These are phyloP conservation scores for Pseudopyricularia cyperi DNA, from an alignment of 2,329 filamentous ascomycete genomes.

Conservation along the genomic window DNA sequence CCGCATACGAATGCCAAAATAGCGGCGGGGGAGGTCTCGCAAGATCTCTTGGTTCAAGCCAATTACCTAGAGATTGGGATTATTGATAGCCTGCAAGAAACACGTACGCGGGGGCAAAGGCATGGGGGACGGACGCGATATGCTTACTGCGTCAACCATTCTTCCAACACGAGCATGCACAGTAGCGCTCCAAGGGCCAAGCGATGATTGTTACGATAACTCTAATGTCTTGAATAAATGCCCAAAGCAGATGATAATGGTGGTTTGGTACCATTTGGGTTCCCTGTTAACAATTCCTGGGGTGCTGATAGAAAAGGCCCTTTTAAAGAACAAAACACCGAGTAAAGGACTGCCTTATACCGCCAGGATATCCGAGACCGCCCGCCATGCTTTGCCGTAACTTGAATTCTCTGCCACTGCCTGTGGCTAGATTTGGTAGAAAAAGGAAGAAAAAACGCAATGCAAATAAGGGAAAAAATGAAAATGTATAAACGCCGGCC, in stretches of 20 bases:
- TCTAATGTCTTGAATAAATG: too few species aligned
- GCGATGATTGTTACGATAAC: too few species aligned
- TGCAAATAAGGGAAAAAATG: neutral
- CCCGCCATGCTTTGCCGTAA: neutral
- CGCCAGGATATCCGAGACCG: neutral
- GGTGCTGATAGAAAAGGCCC: neutral
- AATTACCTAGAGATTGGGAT: neutral
- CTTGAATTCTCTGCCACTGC: neutral
- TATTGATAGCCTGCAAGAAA: neutral
- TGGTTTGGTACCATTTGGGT: too few species aligned
- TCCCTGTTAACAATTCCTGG: too few species aligned
- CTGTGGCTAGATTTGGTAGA: neutral
- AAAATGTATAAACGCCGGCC: slow-evolving; percentile 1
- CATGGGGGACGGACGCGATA: too few species aligned
- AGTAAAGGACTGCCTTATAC: neutral
- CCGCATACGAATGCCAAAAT: neutral
- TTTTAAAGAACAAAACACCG: neutral
- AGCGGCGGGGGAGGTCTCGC: neutral
- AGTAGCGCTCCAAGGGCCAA: too few species aligned
- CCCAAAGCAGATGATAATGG: too few species aligned
- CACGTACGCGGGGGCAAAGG: slow-evolving; percentile 8
- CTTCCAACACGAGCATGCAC: too few species aligned
- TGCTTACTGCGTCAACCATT: too few species aligned
- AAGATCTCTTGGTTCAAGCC: neutral
- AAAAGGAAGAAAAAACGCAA: neutral